Evolutionary conservation across 176 grass and related monocot genomes (phyloP), one percentile per base, ranked within the genome.

Genomic region (Thalia dealbata): DNA sequence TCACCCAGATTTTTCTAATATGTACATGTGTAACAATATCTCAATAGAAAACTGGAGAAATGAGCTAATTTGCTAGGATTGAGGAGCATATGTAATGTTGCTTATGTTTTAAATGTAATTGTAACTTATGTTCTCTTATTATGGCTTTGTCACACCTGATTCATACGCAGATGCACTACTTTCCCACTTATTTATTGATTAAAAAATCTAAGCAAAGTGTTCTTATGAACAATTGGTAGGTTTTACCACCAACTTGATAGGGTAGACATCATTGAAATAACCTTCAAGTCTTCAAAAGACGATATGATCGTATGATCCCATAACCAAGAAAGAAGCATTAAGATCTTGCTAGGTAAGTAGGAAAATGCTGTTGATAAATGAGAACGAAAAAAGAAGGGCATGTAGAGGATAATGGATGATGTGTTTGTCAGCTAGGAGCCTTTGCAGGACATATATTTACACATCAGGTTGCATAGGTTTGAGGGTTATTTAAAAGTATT

Each of bases 1-100:
- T 35, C 38, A 44, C 55, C 26, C n/a, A 46, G 45, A 69, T 21
- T 42, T 68, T 77, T 35, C 46, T 55, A 56, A 41, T 69, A 14
- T 77, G 75, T 77, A 77, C 45, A 77, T 77, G 45, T 25, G 62
- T 77, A 77, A 46, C 64, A n/a, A n/a, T n/a, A 67, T 69, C 63
- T 55, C 22, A 13, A 48, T 42, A 55, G 70, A 30, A 58, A 77
- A 54, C 45, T 35, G 45, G 45, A 29, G 70, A 72, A 54, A 70
- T 48, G 67, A 70, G 70, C 70, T 55, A 54, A 72, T 68, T 41
- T 68, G 13, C 18, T 68, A 21, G 54, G 52, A 38, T n/a, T 58
- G 54, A 23, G 21, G 54, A 23, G 65, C 14, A 24, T 3, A 28
- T 28, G 3, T 68, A 43, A 10, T 41, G 10, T 13, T 23, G 19